A percentile compares a stretch with the other conserved stretches of the same genome.
These are phyloP conservation scores for Psilocybe subaeruginosa DNA, from an alignment of 768 basidiomycete genomes.

Conservation along the genomic window DNA sequence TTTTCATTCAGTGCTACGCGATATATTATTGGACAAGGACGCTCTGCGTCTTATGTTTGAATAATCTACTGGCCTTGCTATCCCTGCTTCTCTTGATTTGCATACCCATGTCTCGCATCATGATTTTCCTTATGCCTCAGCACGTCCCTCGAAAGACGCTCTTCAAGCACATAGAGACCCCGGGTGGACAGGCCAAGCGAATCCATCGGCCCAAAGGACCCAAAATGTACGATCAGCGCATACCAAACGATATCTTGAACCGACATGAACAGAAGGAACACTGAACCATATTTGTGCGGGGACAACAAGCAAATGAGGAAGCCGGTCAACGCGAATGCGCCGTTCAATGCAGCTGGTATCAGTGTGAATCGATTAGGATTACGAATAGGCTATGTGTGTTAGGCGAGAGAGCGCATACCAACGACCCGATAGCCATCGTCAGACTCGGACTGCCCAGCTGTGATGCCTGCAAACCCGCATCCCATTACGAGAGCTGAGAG, in stretches of 20 bases:
- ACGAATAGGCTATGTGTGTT: background rate
- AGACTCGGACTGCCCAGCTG: slow-evolving; percentile 23
- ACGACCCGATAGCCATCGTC: slow-evolving; percentile 26
- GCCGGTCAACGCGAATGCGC: slow-evolving; percentile 20
- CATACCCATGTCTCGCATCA: background rate
- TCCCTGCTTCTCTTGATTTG: background rate
- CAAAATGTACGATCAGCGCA: slow-evolving; percentile 18
- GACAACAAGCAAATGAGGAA: slow-evolving; percentile 22
- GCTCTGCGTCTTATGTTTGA: no score
- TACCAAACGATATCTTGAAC: slow-evolving; percentile 27
- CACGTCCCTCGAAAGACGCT: slow-evolving; percentile 4
- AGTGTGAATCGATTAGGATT: background rate
- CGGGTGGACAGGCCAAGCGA: slow-evolving; percentile 16
- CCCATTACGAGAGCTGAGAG: slow-evolving; percentile 26
- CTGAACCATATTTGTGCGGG: slow-evolving; percentile 24
- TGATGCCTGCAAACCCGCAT: slow-evolving; percentile 22
- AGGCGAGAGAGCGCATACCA: slow-evolving; percentile 15
- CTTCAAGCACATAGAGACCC: slow-evolving; percentile 3
- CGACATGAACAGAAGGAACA: slow-evolving; percentile 23
- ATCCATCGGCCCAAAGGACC: slow-evolving; percentile 21
- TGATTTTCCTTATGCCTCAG: background rate
- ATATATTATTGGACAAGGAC: no score
- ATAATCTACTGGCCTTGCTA: no score
- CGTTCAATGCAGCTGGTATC: slow-evolving; percentile 23
- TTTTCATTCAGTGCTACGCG: no score